Evolutionary conservation across 768 basidiomycete species (phyloP), one percentile per base, ranked within the genome.

Genomic region (Phaffia tasmanica): DNA sequence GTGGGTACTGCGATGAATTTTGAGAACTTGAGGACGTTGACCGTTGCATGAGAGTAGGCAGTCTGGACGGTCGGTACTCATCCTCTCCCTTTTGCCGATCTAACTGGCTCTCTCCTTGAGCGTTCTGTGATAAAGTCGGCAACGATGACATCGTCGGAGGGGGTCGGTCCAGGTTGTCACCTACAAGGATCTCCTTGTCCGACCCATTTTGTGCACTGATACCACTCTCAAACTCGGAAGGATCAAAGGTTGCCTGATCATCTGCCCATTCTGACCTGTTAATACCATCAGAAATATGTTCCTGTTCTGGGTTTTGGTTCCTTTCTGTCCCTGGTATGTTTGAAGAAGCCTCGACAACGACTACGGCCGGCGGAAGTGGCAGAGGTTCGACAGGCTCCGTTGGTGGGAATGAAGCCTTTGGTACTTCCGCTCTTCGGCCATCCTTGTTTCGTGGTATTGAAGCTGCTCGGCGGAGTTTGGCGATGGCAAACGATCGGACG

Each of bases 391-490:
- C 50, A 61, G 59, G 8, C 21, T 21, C 7, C 15, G 35, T n/a
- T 3, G 5, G 4, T 18, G 49, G 35, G 14, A 25, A 14, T 15
- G 35, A n/a, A 35, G 8, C 42, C 11, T 47, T 32, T 2, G 35
- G 46, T 25, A 48, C 18, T 18, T 74, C 72, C 0, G 89, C 90
- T 53, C 91, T 81, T 64, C 90, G 79, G 9, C 90, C 90, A 75
- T 90, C 87, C 75, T 90, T 90, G 85, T 88, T 88, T 69, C 91
- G 82, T 48, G 91, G 92, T 32, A 94, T 77, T 19, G 90, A 93
- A 63, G 90, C 88, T 53, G 92, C 91, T 72, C 92, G 85, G 78
- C 87, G 91, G 70, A 95, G 83, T 78, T 86, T 91, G 55, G 89
- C 89, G 57, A 94, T 86, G 15, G 90, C 88, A 63, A 84, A 83